Evolutionary conservation across 495 filamentous ascomycete species (phyloP).

Genomic region (Talaromyces trachyspermus): DNA sequence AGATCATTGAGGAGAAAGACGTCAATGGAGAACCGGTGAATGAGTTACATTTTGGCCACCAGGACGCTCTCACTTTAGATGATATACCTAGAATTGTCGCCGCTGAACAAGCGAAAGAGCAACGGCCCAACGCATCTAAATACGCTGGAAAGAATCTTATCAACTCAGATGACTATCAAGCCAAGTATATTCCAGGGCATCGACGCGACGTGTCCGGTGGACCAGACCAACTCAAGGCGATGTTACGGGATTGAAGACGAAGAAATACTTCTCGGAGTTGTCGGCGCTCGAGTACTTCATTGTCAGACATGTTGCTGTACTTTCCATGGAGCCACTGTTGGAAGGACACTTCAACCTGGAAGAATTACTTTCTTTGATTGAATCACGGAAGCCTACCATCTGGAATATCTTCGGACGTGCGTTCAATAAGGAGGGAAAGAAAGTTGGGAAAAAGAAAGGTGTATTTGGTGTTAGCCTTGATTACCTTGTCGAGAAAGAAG

Average conservation of each 20-base stretch:
- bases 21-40: slow-evolving; percentile 62
- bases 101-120: slow-evolving; percentile 88
- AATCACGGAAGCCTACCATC: slow-evolving; percentile 86
- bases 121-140: slow-evolving; percentile 74
- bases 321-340: slow-evolving; percentile 90
- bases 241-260: slow-evolving; percentile 33
- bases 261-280: slow-evolving; percentile 92
- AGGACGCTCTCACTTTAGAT: slow-evolving; percentile 87
- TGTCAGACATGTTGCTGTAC: slow-evolving; percentile 86
- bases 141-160: slow-evolving; percentile 72
- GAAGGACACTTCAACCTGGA: slow-evolving; percentile 87
- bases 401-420: slow-evolving; percentile 98
- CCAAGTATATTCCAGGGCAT: slow-evolving; percentile 65
- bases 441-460: slow-evolving; percentile 82
- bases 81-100: slow-evolving; percentile 98
- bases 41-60: slow-evolving; percentile 77
- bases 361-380: slow-evolving; percentile 90
- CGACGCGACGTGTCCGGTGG: slow-evolving; percentile 68
- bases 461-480: slow-evolving; percentile 83
- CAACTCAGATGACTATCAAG: slow-evolving; percentile 50
- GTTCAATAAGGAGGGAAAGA: slow-evolving; percentile 75
- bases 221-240: slow-evolving; percentile 32
- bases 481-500: slow-evolving; percentile 81
- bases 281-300: slow-evolving; percentile 97
- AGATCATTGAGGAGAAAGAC: slow-evolving; percentile 84